A percentile compares a stretch with the other conserved stretches of the same genome.
phyloP scores from a whole-genome alignment of 2,329 filamentous ascomycete genomes.

The Tolypocladium guangdongense region DNA sequence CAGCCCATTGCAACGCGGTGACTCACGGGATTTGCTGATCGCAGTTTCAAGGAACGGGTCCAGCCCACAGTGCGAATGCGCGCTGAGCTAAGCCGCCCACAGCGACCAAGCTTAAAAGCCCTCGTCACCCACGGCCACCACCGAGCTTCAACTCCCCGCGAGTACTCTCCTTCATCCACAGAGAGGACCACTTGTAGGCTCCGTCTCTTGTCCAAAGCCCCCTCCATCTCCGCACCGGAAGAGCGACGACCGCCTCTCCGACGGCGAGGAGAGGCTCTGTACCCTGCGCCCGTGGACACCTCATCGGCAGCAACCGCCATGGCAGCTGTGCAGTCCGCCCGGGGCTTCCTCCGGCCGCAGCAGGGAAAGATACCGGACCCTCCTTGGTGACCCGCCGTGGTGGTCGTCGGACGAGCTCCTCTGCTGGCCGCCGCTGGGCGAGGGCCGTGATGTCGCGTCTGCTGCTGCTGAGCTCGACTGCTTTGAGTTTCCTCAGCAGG shows the following conservation, averaged over 20 bases:
- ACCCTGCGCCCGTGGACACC: constrained; percentile 11
- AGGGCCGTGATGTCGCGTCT: no score
- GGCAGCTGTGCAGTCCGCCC: background rate
- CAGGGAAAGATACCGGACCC: constrained; percentile 6
- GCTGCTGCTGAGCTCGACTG: background rate
- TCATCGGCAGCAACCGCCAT: background rate
- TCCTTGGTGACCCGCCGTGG: constrained; percentile 7
- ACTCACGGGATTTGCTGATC: no score
- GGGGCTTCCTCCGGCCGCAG: constrained; percentile 8
- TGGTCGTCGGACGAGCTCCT: constrained; percentile 2
- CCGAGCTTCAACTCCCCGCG: background rate
- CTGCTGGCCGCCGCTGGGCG: background rate
- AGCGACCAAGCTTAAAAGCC: background rate
- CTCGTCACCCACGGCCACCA: no score
- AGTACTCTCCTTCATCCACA: background rate
- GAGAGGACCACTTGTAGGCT: background rate
- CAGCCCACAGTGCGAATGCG: background rate
- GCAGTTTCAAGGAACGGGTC: no score
- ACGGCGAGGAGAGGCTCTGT: constrained; percentile 8
- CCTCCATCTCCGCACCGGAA: background rate
- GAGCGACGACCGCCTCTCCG: constrained; percentile 3
- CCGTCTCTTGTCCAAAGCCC: background rate
- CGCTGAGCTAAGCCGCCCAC: no score
- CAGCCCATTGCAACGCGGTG: no score
- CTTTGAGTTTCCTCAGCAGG: background rate